These are phyloP conservation scores for Eustoma russellianum DNA, from an alignment of 257 asterid species.

Conservation along the genomic window DNA sequence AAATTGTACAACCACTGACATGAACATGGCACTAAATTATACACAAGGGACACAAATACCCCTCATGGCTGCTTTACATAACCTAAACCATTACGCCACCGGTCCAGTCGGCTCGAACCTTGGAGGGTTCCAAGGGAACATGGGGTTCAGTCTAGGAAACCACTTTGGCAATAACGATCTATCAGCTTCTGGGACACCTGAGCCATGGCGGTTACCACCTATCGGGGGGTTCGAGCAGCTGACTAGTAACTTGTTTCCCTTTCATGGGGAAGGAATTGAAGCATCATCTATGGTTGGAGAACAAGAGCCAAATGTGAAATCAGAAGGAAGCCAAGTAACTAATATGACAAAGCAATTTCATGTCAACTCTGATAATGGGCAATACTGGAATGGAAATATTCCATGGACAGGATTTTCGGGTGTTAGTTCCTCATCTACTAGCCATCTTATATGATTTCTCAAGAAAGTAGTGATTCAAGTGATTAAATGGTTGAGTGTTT, in stretches of 20 bases:
- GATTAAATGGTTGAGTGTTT: no score
- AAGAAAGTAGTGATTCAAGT: no score
- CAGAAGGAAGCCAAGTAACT: slow-evolving; percentile 17
- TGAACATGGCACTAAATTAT: slow-evolving; percentile 12
- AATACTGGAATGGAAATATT: slow-evolving; percentile 14
- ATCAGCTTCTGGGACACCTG: slow-evolving; percentile 11
- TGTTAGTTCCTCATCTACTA: no score
- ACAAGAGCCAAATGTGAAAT: slow-evolving; percentile 17
- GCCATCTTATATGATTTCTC: no score
- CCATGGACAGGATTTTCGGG: no score
- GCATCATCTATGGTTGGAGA: slow-evolving; percentile 16
- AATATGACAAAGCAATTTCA: slow-evolving; percentile 29
- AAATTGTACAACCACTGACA: slow-evolving; percentile 11
- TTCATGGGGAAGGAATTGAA: slow-evolving; percentile 24
- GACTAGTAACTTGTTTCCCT: slow-evolving; percentile 17
- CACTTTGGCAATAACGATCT: slow-evolving; percentile 13
- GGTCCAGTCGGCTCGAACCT: slow-evolving; percentile 2
- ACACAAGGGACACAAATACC: slow-evolving; percentile 20
- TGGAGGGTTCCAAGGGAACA: slow-evolving; percentile 22
- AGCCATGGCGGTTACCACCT: slow-evolving; percentile 23
- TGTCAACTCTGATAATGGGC: slow-evolving; percentile 18
- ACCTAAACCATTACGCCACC: slow-evolving; percentile 19
- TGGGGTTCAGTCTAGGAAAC: slow-evolving; percentile 21
- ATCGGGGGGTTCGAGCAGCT: slow-evolving; percentile 15
- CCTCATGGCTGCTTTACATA: slow-evolving; percentile 29